Conservation (phyloP, 257 asterid genomes). For the Solanum gandarillasii region DNA sequence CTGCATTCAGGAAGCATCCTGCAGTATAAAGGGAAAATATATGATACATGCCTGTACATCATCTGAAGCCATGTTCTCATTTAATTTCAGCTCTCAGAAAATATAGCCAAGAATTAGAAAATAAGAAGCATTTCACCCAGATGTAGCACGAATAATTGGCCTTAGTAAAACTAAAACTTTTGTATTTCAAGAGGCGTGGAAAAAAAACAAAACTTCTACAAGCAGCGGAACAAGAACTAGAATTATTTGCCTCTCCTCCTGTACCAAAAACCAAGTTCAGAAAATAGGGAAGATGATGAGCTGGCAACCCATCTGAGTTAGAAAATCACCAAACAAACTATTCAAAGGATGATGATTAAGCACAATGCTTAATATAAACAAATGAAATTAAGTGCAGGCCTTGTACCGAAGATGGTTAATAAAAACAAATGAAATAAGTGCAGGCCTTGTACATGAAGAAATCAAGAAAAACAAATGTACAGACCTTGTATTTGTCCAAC, state of each 20-base stretch:
- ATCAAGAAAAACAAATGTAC: not conserved
- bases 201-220: not conserved
- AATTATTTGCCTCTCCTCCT: not conserved
- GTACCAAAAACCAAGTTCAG: not conserved
- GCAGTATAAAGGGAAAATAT: not conserved
- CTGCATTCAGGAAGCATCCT: not conserved
- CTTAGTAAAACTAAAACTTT: not conserved
- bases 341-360: not conserved
- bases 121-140: not conserved
- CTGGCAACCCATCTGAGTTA: not conserved
- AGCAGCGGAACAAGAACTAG: not conserved
- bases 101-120: not conserved
- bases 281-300: not conserved
- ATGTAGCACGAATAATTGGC: not conserved
- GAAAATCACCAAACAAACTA: not conserved
- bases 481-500: conserved; percentile 38
- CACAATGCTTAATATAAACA: not conserved
- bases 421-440: not conserved
- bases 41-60: not conserved
- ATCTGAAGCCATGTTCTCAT: not conserved
- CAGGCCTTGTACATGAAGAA: not conserved
- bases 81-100: not conserved
- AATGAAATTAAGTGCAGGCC: not conserved
- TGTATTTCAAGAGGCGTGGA: not conserved
- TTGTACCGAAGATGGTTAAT: not conserved